Conservation (phyloP, 129 eudicot genomes). For the Apium graveolens region DNA sequence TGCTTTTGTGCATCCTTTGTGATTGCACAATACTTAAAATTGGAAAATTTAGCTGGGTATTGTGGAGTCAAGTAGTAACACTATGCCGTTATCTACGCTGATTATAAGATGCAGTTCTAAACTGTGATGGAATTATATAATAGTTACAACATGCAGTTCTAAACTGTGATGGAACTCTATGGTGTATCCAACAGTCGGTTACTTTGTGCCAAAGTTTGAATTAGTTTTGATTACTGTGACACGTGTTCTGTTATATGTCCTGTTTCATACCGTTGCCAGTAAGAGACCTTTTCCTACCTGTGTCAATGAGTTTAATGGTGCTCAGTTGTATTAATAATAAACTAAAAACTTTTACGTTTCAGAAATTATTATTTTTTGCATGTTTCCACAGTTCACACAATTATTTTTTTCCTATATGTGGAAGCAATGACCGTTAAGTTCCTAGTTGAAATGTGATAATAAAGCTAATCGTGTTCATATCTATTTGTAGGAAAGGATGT, state of each 20-base stretch:
- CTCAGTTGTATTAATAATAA: background rate
- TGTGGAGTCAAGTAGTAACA: background rate
- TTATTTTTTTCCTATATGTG: background rate
- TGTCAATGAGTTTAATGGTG: background rate
- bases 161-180: background rate
- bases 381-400: background rate
- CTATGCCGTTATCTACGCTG: background rate
- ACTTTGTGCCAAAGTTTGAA: background rate
- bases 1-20: background rate
- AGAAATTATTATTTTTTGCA: background rate
- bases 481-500: constrained; percentile 79
- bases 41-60: background rate
- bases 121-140: background rate
- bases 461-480: background rate
- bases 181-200: background rate
- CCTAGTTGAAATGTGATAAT: background rate
- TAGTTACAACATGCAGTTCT: background rate
- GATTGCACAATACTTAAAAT: background rate
- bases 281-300: background rate
- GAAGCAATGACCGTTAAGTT: background rate
- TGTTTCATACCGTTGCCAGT: background rate
- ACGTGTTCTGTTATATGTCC: background rate
- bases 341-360: background rate
- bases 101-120: background rate
- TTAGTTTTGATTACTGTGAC: background rate